Conservation (phyloP, 257 asterid species). For the Solanum appendiculatum region DNA sequence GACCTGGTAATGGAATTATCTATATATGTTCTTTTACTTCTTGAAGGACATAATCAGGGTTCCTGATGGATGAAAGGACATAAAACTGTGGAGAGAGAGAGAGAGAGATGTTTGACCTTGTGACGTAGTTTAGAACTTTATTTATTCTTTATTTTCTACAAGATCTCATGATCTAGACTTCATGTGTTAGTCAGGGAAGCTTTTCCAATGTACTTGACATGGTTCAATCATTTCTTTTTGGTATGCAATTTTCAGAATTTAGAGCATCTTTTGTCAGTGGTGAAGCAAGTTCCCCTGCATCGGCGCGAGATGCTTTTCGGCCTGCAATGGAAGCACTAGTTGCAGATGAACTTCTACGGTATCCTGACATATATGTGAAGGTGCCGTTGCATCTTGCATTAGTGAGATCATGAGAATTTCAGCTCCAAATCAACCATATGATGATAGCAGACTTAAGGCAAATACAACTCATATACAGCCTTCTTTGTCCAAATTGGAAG, state of each 20-base stretch:
- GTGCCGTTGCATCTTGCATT: background rate
- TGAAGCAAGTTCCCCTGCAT: background rate
- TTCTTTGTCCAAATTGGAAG: no score
- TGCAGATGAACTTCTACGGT: background rate
- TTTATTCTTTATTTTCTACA: background rate
- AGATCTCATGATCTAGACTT: background rate
- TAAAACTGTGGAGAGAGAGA: no score
- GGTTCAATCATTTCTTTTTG: background rate
- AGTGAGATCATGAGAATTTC: background rate
- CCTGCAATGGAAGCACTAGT: background rate
- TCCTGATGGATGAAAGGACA: no score
- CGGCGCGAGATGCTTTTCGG: background rate
- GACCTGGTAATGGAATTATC: no score
- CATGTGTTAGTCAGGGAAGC: background rate
- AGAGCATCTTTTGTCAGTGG: background rate
- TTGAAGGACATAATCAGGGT: no score
- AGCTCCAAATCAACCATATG: background rate
- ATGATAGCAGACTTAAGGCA: background rate
- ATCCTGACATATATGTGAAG: background rate
- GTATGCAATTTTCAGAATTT: background rate
- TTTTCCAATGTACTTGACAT: background rate
- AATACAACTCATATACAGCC: no score
- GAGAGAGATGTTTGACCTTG: no score
- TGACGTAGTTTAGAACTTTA: background rate
- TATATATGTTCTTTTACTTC: no score